Evolutionary conservation across 1,284 basidiomycete genomes (phyloP), one percentile per base, ranked within the genome.

Genomic region (Ustilago esculenta): DNA sequence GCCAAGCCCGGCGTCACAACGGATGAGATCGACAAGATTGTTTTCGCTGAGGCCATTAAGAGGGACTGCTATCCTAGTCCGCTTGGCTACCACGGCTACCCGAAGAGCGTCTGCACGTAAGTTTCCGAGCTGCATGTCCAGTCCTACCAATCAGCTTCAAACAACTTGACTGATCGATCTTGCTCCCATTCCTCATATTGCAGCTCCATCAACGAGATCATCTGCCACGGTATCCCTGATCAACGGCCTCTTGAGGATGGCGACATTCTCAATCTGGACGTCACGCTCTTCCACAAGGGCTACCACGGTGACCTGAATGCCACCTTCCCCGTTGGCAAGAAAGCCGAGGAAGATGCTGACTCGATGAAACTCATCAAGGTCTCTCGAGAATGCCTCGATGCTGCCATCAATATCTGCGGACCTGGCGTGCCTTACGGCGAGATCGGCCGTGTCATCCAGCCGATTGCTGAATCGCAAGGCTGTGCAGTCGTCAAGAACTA

Each of bases 51-150:
- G 17, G 91, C 87, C 69, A 90, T 98, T 73, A 91, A 95, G 84
- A 87, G 94, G 50, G 89, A 92, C 76, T 89, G 92, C 40, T 98
- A 98, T 83, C 96, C 96, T 4, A 93, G 91, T 30, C 92, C 96
- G 32, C 85, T 98, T 51, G 94, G 94, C 81, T 99, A 99, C 84
- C 88, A 90, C 67, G 86, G 87, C 46, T 98, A 90, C 82, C 95
- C 95, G 23, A 97, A 98, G 85, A 96, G 92, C 39, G 88, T 97
- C 42, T 99, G 96, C 89, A 95, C 91, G 40, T 77, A 42, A 50
- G 70, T 66, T 10, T 21, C n/a, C 12, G 21, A 47, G 2, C 39
- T 5, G 7, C 10, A 15, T 15, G 12, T 15, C 23, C 15, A 15
- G 25, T n/a, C 5, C 30, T 25, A n/a, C 12, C 3, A 5, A 8